Percentiles rank a stretch among this genome's conserved stretches.
These are phyloP conservation scores for Hyparrhenia diplandra DNA, from an alignment of 176 grass and related monocot genomes.

Conservation along the genomic window DNA sequence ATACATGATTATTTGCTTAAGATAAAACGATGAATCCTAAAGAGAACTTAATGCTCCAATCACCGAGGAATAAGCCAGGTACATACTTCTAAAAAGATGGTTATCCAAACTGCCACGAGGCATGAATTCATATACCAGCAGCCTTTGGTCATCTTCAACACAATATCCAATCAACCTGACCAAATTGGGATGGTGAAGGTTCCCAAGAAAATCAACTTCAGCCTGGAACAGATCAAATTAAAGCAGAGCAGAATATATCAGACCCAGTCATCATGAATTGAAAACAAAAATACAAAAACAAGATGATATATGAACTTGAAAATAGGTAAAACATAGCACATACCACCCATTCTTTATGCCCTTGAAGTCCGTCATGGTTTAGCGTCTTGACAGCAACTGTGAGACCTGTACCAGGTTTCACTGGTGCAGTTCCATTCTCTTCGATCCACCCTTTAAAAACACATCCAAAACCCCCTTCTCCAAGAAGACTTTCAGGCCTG, in stretches of 20 bases:
- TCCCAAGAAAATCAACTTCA: slow-evolving; percentile 87
- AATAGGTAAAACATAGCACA: slow-evolving; percentile 16
- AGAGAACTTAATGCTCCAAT: slow-evolving; percentile 1
- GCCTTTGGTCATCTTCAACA: slow-evolving; percentile 86
- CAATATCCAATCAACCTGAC: slow-evolving; percentile 82
- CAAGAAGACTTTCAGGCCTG: slow-evolving; percentile 76
- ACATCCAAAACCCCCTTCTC: slow-evolving; percentile 87
- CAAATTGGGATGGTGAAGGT: slow-evolving; percentile 73
- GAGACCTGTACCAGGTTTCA: slow-evolving; percentile 85
- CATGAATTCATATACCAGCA: slow-evolving; percentile 93
- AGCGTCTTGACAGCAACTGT: slow-evolving; percentile 93
- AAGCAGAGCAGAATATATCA: not conserved
- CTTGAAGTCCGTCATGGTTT: slow-evolving; percentile 92
- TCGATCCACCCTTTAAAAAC: slow-evolving; percentile 93
- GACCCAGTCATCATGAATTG: not conserved
- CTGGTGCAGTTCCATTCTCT: slow-evolving; percentile 81
- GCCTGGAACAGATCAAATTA: slow-evolving; percentile 38
- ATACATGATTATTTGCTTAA: not conserved
- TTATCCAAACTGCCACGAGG: slow-evolving; percentile 83
- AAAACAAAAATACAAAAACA: not conserved
- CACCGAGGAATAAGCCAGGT: not conserved
- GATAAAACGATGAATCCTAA: not conserved
- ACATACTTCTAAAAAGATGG: slow-evolving; percentile 90
- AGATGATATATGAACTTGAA: not conserved
- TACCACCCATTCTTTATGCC: slow-evolving; percentile 92